These are phyloP conservation scores for Cantharellus anzutake DNA, from an alignment of 768 basidiomycete species.

Conservation along the genomic window DNA sequence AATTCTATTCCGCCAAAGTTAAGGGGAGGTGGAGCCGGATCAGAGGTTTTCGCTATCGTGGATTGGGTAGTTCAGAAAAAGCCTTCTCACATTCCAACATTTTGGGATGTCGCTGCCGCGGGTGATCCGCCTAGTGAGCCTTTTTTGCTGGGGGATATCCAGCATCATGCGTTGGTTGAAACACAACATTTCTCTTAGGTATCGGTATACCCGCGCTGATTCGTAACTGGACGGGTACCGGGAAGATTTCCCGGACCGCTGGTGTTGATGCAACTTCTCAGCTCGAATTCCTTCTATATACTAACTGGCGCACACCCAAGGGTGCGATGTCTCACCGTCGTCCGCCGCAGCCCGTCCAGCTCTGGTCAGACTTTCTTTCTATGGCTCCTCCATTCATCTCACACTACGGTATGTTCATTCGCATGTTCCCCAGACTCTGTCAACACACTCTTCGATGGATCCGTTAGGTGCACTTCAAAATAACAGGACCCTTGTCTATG, in stretches of 20 bases:
- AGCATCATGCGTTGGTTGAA: no score
- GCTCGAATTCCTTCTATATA: constrained; percentile 37
- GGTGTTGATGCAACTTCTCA: constrained; percentile 41
- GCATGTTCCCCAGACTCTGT: neutral
- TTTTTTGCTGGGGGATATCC: neutral
- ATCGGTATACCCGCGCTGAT: constrained; percentile 50
- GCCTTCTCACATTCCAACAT: neutral
- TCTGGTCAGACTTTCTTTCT: constrained; percentile 67
- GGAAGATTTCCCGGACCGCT: constrained; percentile 23
- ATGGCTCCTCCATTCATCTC: constrained; percentile 82
- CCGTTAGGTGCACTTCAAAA: constrained; percentile 19
- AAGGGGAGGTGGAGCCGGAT: neutral
- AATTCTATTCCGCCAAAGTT: neutral
- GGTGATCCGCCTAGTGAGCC: constrained; percentile 48
- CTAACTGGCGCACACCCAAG: constrained; percentile 41
- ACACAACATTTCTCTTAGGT: constrained; percentile 13
- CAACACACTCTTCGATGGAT: constrained; percentile 15
- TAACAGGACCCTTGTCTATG: constrained; percentile 23
- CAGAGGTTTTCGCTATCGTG: neutral
- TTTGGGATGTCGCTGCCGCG: constrained; percentile 19
- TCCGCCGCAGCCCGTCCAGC: constrained; percentile 33
- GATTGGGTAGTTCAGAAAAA: neutral
- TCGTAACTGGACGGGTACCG: constrained; percentile 29
- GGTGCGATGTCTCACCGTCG: constrained; percentile 71
- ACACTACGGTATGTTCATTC: constrained; percentile 38